These are phyloP conservation scores for Rosa multiflora DNA, from an alignment of 306 rosid genomes.

Conservation along the genomic window DNA sequence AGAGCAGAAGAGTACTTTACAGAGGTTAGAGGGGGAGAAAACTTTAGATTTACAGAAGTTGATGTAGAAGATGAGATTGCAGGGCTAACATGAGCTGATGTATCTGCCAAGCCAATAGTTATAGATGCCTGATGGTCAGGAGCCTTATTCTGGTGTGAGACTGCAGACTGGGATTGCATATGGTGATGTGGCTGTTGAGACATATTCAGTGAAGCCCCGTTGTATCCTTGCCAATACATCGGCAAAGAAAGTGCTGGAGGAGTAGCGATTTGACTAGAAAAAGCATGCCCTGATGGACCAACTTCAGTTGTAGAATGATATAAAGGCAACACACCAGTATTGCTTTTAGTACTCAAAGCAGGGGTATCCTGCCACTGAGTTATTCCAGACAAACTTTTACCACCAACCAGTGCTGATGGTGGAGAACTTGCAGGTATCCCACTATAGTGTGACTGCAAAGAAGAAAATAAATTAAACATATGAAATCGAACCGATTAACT, in stretches of 20 bases:
- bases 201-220: slow-evolving; percentile 31
- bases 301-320: slow-evolving; percentile 35
- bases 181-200: slow-evolving; percentile 35
- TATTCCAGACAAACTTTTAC: slow-evolving; percentile 38
- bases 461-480: slow-evolving; percentile 4
- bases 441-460: slow-evolving; percentile 44
- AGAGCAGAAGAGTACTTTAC: slow-evolving; percentile 37
- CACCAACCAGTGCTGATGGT: slow-evolving; percentile 33
- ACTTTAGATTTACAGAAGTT: slow-evolving; percentile 40
- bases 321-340: slow-evolving; percentile 41
- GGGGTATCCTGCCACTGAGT: slow-evolving; percentile 46
- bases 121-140: slow-evolving; percentile 40
- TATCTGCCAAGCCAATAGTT: slow-evolving; percentile 29
- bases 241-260: slow-evolving; percentile 39
- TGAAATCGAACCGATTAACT: slow-evolving; percentile 4
- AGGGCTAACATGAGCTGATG: slow-evolving; percentile 37
- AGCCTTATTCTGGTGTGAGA: slow-evolving; percentile 37
- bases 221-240: slow-evolving; percentile 37
- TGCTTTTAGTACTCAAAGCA: slow-evolving; percentile 34
- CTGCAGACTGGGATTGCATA: slow-evolving; percentile 32
- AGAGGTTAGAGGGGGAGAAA: slow-evolving; percentile 30
- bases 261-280: slow-evolving; percentile 34
- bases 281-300: slow-evolving; percentile 34
- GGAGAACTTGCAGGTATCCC: slow-evolving; percentile 32
- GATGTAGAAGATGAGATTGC: slow-evolving; percentile 32